Conservation (phyloP, 2,329 filamentous ascomycete genomes). For the Epichloe baconii region DNA sequence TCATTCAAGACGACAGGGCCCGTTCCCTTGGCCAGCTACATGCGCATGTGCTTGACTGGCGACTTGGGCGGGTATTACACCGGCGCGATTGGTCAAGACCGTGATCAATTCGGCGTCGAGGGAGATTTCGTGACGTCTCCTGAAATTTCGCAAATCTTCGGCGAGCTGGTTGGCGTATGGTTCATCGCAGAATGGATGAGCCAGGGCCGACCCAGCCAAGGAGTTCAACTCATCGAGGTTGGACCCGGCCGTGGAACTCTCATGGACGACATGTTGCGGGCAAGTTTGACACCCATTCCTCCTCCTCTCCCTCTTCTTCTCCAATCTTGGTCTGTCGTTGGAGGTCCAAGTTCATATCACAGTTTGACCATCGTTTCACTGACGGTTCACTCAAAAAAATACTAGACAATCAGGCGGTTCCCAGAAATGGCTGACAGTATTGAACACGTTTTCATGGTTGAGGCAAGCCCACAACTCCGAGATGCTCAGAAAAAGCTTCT, state of each 20-base stretch:
- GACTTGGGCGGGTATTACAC: constrained; percentile 92
- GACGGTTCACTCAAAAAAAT: neutral
- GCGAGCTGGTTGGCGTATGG: constrained; percentile 89
- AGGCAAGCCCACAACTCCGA: constrained; percentile 74
- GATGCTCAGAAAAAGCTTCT: constrained; percentile 68
- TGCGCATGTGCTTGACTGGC: constrained; percentile 95
- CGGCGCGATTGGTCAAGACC: constrained; percentile 48
- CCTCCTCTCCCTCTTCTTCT: neutral
- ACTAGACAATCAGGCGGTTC: constrained; percentile 74
- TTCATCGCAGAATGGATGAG: constrained; percentile 93
- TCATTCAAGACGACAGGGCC: constrained; percentile 59
- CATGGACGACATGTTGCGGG: constrained; percentile 91
- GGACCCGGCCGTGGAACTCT: constrained; percentile 88
- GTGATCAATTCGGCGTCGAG: constrained; percentile 82
- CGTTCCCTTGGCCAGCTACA: constrained; percentile 82
- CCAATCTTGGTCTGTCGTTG: neutral
- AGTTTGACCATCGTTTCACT: neutral
- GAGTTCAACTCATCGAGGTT: constrained; percentile 83
- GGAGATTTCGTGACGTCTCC: constrained; percentile 96
- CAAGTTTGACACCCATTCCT: constrained; percentile 28
- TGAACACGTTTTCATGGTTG: constrained; percentile 84
- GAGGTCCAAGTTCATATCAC: too few relatives aligned
- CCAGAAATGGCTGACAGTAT: constrained; percentile 62
- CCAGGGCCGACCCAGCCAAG: constrained; percentile 60
- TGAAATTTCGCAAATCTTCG: constrained; percentile 95